Base-by-base conservation (phyloP, 2,329 filamentous ascomycete species). In the Knufia petricola region DNA sequence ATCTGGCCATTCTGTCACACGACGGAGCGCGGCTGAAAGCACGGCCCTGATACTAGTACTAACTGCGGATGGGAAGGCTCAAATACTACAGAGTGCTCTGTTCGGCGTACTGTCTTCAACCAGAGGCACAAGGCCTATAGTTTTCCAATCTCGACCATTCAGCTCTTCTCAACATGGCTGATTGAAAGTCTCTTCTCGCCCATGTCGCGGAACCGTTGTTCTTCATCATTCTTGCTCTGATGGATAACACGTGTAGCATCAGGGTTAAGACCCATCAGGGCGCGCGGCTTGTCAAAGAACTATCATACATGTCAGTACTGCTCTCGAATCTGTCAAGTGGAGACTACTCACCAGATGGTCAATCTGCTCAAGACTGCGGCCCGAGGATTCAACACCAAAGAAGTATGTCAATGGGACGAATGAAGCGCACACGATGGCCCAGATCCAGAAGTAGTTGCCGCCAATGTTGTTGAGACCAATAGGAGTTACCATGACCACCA, bases 211-310 rank as follows among this genome's bases (percentile, higher is more conserved):
- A 8, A 36, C 15, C 32, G 32, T n/a, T 36, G 32, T n/a, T 36
- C 32, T n/a, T 36, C 32, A 36, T 36, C 32, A n/a, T n/a, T n/a
- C 32, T 36, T 36, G 32, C 32, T 36, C 32, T 36, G 32, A n/a
- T 36, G 32, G 4, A 36, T 4, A n/a, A 36, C 32, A 36, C 32
- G 32, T 17, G 4, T 36, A n/a, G 10, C 15, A 6, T 36, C 32
- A 4, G 32, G 10, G 15, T 36, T 36, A 4, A n/a, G 6, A 36
- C 90, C 92, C 70, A 95, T 95, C 80, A 96, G 95, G 66, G 98
- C 74, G 60, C 89, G 47, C 43, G 45, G 60, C 46, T 55, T 61
- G 41, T 61, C 63, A 30, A 65, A 56, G 9, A 36, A 36, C 32
- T 36, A n/a, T 36, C 10, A 36, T 7, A 30, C 6, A 36, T n/a